Percentiles rank a stretch among this genome's conserved stretches.
Conservation (phyloP, 2,329 filamentous ascomycete genomes). For the Magnaporthiopsis incrustans region DNA sequence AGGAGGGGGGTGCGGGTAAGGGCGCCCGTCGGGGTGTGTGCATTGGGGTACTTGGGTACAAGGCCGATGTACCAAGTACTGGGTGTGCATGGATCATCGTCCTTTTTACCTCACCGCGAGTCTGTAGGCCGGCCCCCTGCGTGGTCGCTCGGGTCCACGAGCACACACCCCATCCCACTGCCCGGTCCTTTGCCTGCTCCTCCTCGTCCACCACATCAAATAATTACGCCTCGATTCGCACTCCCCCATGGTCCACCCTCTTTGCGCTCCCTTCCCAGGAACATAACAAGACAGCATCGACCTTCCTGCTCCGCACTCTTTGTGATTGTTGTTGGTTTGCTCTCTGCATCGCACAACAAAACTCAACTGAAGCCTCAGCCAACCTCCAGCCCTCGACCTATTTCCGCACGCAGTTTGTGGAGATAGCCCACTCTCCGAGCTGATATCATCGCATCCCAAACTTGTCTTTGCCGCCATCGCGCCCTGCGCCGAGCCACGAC, state of each 20-base stretch:
- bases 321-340: constrained; percentile 4
- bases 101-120: constrained; percentile 16
- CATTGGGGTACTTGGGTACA: not conserved
- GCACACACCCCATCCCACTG: constrained; percentile 15
- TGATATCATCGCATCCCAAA: not conserved
- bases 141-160: constrained; percentile 10
- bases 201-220: constrained; percentile 13
- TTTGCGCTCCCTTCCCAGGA: constrained; percentile 9
- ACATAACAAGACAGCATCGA: constrained; percentile 8
- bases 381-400: not conserved
- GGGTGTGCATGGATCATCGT: not conserved
- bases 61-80: not conserved
- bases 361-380: not conserved
- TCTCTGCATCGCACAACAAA: constrained; percentile 1
- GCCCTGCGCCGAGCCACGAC: not conserved
- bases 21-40: not conserved
- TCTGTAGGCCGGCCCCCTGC: constrained; percentile 9
- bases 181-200: constrained; percentile 11
- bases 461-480: not conserved
- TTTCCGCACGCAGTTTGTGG: not conserved
- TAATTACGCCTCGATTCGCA: constrained; percentile 21
- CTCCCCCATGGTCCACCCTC: constrained; percentile 12
- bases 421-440: not conserved
- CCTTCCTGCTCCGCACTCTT: constrained; percentile 4
- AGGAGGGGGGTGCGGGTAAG: not conserved